phyloP scores from a whole-genome alignment of 2,329 filamentous ascomycete species.

The Fusarium mundagurra region DNA sequence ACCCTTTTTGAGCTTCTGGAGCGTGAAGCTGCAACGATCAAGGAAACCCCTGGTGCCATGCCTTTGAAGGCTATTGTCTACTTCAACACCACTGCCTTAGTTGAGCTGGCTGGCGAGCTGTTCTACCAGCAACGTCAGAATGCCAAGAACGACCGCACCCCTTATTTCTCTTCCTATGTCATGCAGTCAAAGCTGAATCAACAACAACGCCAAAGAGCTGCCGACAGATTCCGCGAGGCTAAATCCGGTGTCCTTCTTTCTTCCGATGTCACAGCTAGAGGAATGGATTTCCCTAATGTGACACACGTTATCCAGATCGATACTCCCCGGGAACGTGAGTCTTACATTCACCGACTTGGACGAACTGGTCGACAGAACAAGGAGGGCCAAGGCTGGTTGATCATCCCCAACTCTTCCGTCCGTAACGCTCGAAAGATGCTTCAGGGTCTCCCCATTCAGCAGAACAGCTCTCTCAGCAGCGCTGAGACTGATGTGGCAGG shows the following conservation, averaged over 20 bases:
- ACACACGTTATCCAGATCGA: constrained; percentile 83
- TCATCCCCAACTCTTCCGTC: constrained; percentile 67
- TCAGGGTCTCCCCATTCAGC: constrained; percentile 67
- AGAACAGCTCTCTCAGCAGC: constrained; percentile 60
- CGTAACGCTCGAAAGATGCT: constrained; percentile 61
- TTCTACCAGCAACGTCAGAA: constrained; percentile 53
- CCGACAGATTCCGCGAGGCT: constrained; percentile 76
- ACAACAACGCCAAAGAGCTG: constrained; percentile 70
- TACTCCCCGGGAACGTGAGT: constrained; percentile 70
- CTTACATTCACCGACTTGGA: constrained; percentile 81
- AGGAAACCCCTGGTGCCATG: constrained; percentile 50
- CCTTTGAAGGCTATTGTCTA: constrained; percentile 98
- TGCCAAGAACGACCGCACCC: constrained; percentile 49
- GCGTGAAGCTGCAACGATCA: constrained; percentile 61
- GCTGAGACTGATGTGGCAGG: constrained; percentile 64
- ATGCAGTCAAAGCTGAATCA: constrained; percentile 88
- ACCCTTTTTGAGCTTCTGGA: constrained; percentile 79
- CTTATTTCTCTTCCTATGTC: constrained; percentile 52
- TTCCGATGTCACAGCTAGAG: constrained; percentile 82
- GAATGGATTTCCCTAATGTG: constrained; percentile 85
- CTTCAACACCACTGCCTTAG: constrained; percentile 80
- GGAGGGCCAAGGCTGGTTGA: constrained; percentile 75
- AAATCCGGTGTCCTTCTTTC: constrained; percentile 75
- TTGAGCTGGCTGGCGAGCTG: constrained; percentile 70
- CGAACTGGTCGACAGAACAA: constrained; percentile 81